A percentile compares a stretch with the other conserved stretches of the same genome.
Evolutionary conservation across 1,139 yeast genomes (phyloP).

Genomic region (Candida anutae): DNA sequence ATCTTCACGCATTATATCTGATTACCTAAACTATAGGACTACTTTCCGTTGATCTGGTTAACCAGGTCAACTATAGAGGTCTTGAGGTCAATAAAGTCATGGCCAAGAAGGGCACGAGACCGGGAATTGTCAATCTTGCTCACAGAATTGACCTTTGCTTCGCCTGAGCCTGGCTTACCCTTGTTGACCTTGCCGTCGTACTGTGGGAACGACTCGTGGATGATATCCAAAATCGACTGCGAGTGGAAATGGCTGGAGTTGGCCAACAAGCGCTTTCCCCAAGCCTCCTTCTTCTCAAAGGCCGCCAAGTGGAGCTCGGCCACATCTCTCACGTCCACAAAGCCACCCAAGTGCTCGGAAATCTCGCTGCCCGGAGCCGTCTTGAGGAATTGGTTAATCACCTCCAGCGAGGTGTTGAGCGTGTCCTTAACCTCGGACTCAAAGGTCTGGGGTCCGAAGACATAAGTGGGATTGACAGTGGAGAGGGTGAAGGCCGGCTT

Average conservation of each 20-base stretch:
- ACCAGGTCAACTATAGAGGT: conserved; percentile 36
- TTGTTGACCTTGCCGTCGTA: conserved; percentile 17
- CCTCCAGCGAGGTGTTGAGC: conserved; percentile 30
- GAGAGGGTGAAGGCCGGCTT: conserved; percentile 10
- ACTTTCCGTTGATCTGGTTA: conserved; percentile 35
- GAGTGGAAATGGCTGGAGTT: conserved; percentile 12
- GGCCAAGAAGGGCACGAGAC: conserved; percentile 27
- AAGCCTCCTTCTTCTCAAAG: conserved; percentile 6
- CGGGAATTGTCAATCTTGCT: conserved; percentile 11
- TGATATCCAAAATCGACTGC: conserved; percentile 12
- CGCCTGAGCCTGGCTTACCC: conserved; percentile 18
- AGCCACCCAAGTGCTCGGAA: conserved; percentile 9
- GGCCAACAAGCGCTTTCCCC: conserved; percentile 8
- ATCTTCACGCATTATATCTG: too few relatives aligned
- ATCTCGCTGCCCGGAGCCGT: conserved; percentile 14
- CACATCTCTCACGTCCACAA: conserved; percentile 10
- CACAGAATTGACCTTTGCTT: conserved; percentile 4
- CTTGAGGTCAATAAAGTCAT: conserved; percentile 28
- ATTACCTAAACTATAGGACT: too few relatives aligned
- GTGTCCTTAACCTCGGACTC: conserved; percentile 19
- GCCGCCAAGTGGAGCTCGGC: conserved; percentile 10
- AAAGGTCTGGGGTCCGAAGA: conserved; percentile 19
- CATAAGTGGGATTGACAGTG: conserved; percentile 13
- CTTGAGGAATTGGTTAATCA: conserved; percentile 18
- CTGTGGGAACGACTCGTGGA: conserved; percentile 18